A percentile compares a stretch with the other conserved stretches of the same genome.
phyloP scores from a whole-genome alignment of 1,284 basidiomycete genomes.

The Ustilago loliicola region DNA sequence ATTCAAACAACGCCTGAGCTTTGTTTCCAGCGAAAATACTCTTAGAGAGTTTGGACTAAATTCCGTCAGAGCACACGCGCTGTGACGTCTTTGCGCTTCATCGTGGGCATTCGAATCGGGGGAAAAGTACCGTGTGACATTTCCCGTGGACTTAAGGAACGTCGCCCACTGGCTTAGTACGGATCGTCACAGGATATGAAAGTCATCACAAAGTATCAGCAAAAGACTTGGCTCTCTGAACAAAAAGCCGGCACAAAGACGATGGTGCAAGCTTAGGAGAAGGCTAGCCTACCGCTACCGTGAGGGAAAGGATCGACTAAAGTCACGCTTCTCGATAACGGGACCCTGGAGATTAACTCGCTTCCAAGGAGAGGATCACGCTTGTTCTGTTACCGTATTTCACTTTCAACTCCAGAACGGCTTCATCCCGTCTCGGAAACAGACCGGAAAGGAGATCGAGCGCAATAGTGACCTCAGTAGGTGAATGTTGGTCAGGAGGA shows the following conservation, averaged over 20 bases:
- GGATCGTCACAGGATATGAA: not conserved
- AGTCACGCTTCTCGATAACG: not conserved
- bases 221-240: not conserved
- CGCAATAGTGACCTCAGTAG: not conserved
- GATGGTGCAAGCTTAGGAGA: not conserved
- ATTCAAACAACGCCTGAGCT: not conserved
- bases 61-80: constrained; percentile 1
- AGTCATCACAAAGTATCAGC: not conserved
- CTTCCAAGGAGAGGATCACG: not conserved
- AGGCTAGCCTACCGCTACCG: too few species aligned
- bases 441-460: not conserved
- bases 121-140: not conserved
- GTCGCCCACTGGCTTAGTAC: not conserved
- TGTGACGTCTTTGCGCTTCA: not conserved
- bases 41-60: not conserved
- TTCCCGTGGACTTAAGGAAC: not conserved
- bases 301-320: not conserved
- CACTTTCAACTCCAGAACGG: not conserved
- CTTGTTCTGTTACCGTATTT: not conserved
- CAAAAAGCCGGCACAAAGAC: not conserved
- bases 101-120: not conserved
- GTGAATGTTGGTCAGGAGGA: not conserved
- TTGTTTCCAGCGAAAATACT: not conserved
- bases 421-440: not conserved
- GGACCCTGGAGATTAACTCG: constrained; percentile 4